Evolutionary conservation across 2,329 filamentous ascomycete genomes (phyloP), one percentile per base, ranked within the genome.

Genomic region (Polytolypa hystricis): DNA sequence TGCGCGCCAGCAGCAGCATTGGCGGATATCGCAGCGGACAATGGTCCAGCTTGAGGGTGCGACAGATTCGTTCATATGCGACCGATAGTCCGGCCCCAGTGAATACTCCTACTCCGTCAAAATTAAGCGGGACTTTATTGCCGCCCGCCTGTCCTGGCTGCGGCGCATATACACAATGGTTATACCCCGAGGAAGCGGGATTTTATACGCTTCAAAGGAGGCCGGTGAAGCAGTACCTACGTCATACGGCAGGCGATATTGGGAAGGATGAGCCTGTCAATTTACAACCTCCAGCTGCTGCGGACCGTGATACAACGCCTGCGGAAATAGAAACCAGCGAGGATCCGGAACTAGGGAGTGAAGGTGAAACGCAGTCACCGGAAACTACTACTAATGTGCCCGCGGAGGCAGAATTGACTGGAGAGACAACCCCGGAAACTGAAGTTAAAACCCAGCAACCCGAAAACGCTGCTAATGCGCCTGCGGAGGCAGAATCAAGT

Each of bases 131-230:
- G 4, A 43, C 51, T 12, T 23, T 41, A 5, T 51, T 77, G 9
- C 73, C 73, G 0, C 38, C 64, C 5, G 65, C 67, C 16, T 79
- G 76, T 51, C 75, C 76, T 19, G 76, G 76, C 46, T 80, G 76
- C 45, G 76, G 76, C 37, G 76, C 74, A 18, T 67, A 70, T 23
- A 65, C 71, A 21, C 75, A 79, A 52, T 70, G 67, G 4, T 52
- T 72, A 33, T 66, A 72, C 31, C 58, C 66, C 23, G 57, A 66
- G 1, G 65, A 71, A 44, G 67, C 75, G 2, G 76, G 76, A 8
- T 79, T 66, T 53, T 80, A 78, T 52, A 61, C 64, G 39, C 51
- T 60, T 30, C 60, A 56, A 19, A 62, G 70, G 39, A 70, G 65
- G 40, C 62, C 60, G 18, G 65, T 71, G 23, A 66, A 61, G 35